A percentile compares a stretch with the other conserved stretches of the same genome.
These are phyloP conservation scores for Aspergillus sp. DNA, from an alignment of 2,329 filamentous ascomycete genomes.

Conservation along the genomic window DNA sequence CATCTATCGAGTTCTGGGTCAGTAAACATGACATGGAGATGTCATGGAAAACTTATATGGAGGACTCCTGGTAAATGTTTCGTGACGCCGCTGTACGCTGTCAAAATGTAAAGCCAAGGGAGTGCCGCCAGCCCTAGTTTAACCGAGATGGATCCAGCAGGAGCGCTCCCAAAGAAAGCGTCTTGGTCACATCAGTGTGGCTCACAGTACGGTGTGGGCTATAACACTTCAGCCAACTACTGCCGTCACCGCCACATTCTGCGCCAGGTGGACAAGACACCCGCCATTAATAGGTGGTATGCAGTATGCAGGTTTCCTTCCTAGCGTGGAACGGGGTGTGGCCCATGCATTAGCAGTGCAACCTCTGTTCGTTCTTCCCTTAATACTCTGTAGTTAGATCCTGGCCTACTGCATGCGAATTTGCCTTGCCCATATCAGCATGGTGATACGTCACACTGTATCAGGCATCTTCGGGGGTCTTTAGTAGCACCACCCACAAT, in stretches of 20 bases:
- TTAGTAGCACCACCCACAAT: not conserved
- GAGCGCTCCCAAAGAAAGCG: not conserved
- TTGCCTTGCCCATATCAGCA: conserved; percentile 14
- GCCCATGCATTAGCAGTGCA: conserved; percentile 18
- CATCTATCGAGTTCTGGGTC: too few species aligned
- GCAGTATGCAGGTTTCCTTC: conserved; percentile 1
- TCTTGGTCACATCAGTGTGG: not conserved
- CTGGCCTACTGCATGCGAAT: conserved; percentile 16
- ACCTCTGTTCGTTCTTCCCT: not conserved
- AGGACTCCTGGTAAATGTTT: too few species aligned
- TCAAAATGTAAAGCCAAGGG: not conserved
- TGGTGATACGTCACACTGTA: conserved; percentile 18
- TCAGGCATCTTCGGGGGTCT: conserved; percentile 2
- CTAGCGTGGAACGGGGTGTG: conserved; percentile 6
- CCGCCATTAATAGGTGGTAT: not conserved
- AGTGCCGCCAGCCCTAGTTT: not conserved
- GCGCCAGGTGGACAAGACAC: not conserved
- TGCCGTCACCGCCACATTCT: conserved; percentile 4
- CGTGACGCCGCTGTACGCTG: not conserved
- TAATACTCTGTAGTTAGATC: conserved; percentile 8
- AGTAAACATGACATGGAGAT: too few species aligned
- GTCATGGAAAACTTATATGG: too few species aligned
- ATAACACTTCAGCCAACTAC: not conserved
- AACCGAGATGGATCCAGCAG: not conserved
- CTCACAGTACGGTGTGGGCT: not conserved